phyloP scores from a whole-genome alignment of 1,284 basidiomycete genomes.

The Microbotryum scabiosae region DNA sequence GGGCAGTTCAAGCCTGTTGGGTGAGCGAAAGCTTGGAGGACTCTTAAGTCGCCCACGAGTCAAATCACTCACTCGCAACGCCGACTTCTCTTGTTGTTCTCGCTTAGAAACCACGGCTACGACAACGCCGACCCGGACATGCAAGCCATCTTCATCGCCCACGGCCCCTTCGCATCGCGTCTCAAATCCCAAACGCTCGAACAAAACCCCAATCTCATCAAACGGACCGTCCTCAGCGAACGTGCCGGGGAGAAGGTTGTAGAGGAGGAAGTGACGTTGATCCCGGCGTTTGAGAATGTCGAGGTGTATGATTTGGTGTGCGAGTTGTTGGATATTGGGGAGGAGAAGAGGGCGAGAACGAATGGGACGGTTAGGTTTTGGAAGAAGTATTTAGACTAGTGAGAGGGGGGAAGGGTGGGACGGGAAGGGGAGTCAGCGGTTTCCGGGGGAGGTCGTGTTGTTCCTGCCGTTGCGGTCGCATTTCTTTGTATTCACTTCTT shows the following conservation, averaged over 20 bases:
- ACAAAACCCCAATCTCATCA: slow-evolving; percentile 34
- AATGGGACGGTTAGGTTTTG: slow-evolving; percentile 74
- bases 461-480: too few species aligned
- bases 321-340: slow-evolving; percentile 56
- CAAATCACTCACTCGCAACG: neutral
- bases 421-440: neutral
- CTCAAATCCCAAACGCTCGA: slow-evolving; percentile 50
- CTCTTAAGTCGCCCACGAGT: neutral
- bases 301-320: slow-evolving; percentile 75
- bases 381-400: slow-evolving; percentile 53
- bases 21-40: slow-evolving; percentile 47
- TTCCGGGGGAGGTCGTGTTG: too few species aligned
- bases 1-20: slow-evolving; percentile 49
- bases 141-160: slow-evolving; percentile 82
- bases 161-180: slow-evolving; percentile 68
- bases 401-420: slow-evolving; percentile 7
- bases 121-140: slow-evolving; percentile 67
- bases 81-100: slow-evolving; percentile 1
- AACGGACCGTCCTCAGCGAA: slow-evolving; percentile 36
- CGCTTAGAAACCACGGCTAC: slow-evolving; percentile 61
- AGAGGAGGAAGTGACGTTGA: slow-evolving; percentile 55
- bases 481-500: too few species aligned
- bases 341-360: slow-evolving; percentile 48
- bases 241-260: slow-evolving; percentile 2
- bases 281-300: slow-evolving; percentile 71